Base-by-base conservation (phyloP, 192 early-diverging fungal species). In the Lobosporangium transversale region DNA sequence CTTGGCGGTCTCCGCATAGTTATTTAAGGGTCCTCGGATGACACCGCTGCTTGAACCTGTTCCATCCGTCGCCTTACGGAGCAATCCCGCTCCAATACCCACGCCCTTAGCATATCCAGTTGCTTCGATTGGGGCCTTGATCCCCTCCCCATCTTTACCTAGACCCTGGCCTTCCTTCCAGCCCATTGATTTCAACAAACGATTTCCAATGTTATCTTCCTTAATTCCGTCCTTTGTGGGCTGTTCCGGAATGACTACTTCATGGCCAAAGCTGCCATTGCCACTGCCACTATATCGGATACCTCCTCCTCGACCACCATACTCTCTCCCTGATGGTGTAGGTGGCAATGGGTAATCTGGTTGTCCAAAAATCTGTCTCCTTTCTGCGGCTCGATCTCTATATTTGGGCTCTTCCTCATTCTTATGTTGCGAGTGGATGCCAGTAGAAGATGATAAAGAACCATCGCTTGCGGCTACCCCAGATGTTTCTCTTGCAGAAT, bases 131-230 rank as follows among this genome's bases (percentile, higher is more conserved):
- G 86, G 86, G 17, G 70, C 78, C 17, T 79, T 68, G 27, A 85
- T 87, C 1, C 86, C 86, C 2, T 54, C 71, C 4, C 80, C 74
- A 62, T 69, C 62, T 21, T 81, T 70, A 5, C 89, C 89, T n/a
- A 90, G 62, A 1, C 85, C 85, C 51, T 85, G 79, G 7, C 89
- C 90, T 61, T 89, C 86, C 49, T 86, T 86, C 91, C 91, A 92
- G 0, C 91, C 91, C 85, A 90, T 85, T 24, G 84, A 87, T 37
- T 85, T 81, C 53, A 92, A 59, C 53, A 92, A 56, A 5, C 78
- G 68, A 32, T 81, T 86, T 0, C 91, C 91, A 18, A 83, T 86
- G 51, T 91, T 91, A n/a, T 86, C 79, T 0, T 81, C 80, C 23
- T 82, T 83, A 59, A 90, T 85, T 0, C 85, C 65, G 18, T 66